Evolutionary conservation across 331 rosid species (phyloP).

Genomic region (Ulmus americana): DNA sequence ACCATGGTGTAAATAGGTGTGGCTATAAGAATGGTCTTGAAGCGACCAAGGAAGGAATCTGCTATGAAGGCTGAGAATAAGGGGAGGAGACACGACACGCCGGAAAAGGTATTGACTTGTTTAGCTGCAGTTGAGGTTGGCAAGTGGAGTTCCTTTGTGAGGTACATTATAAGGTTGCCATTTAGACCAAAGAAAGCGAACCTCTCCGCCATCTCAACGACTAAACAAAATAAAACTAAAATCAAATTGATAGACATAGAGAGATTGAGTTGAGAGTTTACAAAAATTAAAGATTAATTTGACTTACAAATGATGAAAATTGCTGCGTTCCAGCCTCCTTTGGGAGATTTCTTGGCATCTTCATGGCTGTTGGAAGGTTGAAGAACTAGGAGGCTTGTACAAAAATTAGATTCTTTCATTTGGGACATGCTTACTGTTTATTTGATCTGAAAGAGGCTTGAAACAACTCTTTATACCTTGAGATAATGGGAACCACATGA

Average conservation of each 20-base stretch:
- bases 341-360: conserved; percentile 4
- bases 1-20: conserved; percentile 44
- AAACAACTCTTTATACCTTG: too few species aligned
- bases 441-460: too few species aligned
- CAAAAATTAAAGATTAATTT: not conserved
- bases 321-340: conserved; percentile 62
- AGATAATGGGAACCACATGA: too few species aligned
- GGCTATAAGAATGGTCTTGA: conserved; percentile 47
- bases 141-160: conserved; percentile 40
- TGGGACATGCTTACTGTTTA: too few species aligned
- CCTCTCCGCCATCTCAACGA: conserved; percentile 59
- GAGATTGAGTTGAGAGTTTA: too few species aligned
- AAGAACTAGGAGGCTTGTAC: too few species aligned
- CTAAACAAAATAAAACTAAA: conserved; percentile 19
- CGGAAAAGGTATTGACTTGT: conserved; percentile 51
- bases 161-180: conserved; percentile 42
- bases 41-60: conserved; percentile 52
- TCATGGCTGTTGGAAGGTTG: not conserved
- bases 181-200: conserved; percentile 46
- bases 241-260: not conserved
- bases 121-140: conserved; percentile 35
- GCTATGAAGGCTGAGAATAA: conserved; percentile 52
- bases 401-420: too few species aligned
- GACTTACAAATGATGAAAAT: conserved; percentile 32
- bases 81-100: conserved; percentile 48